phyloP scores from a whole-genome alignment of 2,329 filamentous ascomycete genomes.

The Emmonsia crescens region DNA sequence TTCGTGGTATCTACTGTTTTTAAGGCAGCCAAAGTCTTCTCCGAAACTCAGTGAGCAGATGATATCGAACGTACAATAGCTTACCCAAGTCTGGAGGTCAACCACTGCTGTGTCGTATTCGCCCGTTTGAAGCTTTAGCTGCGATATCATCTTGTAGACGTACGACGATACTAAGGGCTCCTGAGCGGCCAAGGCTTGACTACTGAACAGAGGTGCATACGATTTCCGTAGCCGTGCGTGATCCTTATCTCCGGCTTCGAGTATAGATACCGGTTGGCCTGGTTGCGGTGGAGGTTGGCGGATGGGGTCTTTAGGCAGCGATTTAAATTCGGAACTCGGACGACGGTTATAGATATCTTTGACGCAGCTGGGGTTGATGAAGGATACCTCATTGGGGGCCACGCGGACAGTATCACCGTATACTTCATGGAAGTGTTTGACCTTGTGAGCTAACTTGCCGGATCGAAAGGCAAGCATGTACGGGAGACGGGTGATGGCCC shows the following conservation, averaged over 20 bases:
- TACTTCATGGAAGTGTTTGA: constrained; percentile 18
- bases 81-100: constrained; percentile 25
- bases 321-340: constrained; percentile 2
- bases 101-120: constrained; percentile 1
- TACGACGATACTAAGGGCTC: constrained; percentile 9
- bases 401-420: constrained; percentile 28
- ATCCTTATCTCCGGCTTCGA: background rate
- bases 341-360: constrained; percentile 20
- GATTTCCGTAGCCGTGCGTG: background rate
- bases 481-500: constrained; percentile 7
- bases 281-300: background rate
- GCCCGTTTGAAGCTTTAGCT: background rate
- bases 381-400: constrained; percentile 24
- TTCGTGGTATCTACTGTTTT: constrained; percentile 26
- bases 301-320: background rate
- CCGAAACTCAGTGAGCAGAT: constrained; percentile 31
- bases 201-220: background rate
- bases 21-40: constrained; percentile 30
- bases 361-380: constrained; percentile 17
- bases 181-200: background rate
- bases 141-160: background rate
- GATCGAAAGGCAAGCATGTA: constrained; percentile 1
- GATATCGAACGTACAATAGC: constrained; percentile 31
- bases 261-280: background rate
- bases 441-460: constrained; percentile 4